These are phyloP conservation scores for Sclerotinia borealis DNA, from an alignment of 2,329 filamentous ascomycete species.

Conservation along the genomic window DNA sequence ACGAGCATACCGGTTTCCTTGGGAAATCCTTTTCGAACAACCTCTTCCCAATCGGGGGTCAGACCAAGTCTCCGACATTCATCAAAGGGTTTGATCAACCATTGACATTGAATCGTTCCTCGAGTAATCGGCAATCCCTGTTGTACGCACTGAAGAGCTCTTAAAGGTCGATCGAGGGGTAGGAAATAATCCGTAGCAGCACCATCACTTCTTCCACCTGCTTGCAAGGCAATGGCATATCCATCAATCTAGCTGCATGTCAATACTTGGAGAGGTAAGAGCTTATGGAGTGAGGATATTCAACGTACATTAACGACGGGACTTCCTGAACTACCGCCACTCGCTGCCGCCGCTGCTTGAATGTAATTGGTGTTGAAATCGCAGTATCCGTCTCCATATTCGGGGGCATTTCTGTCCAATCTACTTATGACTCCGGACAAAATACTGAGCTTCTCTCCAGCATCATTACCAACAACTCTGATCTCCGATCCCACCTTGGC, in stretches of 20 bases:
- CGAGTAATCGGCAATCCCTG: constrained; percentile 69
- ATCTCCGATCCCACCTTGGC: constrained; percentile 92
- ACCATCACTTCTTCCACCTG: constrained; percentile 86
- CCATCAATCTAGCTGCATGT: constrained; percentile 59
- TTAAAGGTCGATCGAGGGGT: constrained; percentile 80
- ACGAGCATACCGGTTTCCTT: constrained; percentile 96
- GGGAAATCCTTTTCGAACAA: constrained; percentile 75
- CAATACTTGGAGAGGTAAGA: background rate
- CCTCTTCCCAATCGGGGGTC: constrained; percentile 77
- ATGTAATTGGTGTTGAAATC: constrained; percentile 98
- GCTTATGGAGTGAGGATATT: background rate
- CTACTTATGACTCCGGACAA: constrained; percentile 95
- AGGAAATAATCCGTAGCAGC: constrained; percentile 98
- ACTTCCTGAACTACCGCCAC: constrained; percentile 95
- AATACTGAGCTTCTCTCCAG: constrained; percentile 96
- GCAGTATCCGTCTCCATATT: constrained; percentile 96
- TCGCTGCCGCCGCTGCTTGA: constrained; percentile 93
- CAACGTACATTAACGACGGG: constrained; percentile 70
- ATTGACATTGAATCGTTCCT: constrained; percentile 97
- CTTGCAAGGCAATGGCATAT: constrained; percentile 85
- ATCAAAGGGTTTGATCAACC: constrained; percentile 94
- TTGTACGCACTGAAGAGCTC: constrained; percentile 81
- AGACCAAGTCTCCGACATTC: constrained; percentile 88
- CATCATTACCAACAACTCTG: constrained; percentile 95
- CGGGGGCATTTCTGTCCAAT: constrained; percentile 90